Base-by-base conservation (phyloP, 2,329 filamentous ascomycete genomes). In the Hymenoscyphus linearis region DNA sequence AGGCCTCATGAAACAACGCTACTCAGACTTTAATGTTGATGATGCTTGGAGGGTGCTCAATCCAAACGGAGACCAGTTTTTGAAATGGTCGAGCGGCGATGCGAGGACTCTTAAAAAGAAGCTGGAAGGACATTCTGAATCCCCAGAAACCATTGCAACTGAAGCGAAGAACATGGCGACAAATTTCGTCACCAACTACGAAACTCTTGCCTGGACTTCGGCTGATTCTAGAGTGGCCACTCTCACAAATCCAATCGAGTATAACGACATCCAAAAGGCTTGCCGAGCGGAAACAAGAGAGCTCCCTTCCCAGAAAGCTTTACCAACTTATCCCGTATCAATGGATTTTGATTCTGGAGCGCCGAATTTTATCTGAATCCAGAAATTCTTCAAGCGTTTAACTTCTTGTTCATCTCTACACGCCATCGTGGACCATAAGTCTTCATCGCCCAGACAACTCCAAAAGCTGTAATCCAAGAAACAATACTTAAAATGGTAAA, bases 361-460 rank as follows among this genome's bases (percentile, higher is more conserved):
- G 14, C 27, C 60, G 1, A 62, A 59, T n/a, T 62, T 62, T 36
- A 56, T 62, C 35, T 62, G 26, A 59, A 16, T 18, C 26, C 14
- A n/a, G 26, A 25, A 35, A 27, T 13, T 7, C n/a, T 27, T 57
- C 57, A 62, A 57, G 60, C 9, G 31, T 66, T 68, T 58, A 70
- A 52, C 55, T 68, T 64, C 56, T 64, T 63, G 66, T 89, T 84
- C 85, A 91, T 88, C 34, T 74, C 73, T 57, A 76, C 76, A 68
- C 88, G 81, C 89, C 89, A 91, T 67, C 76, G 78, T 18, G 80
- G 76, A 0, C 85, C 85, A 68, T 82, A 87, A 64, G 76, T 80
- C 68, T 79, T 79, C 76, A 93, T 80, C 0, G 82, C 73, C 74
- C 81, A 85, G 25, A 93, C 82, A 16, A 84, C 79, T 5, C 75